These are phyloP conservation scores for Chlamydomonas sp. DNA, from an alignment of 139 green algal species.

Conservation along the genomic window DNA sequence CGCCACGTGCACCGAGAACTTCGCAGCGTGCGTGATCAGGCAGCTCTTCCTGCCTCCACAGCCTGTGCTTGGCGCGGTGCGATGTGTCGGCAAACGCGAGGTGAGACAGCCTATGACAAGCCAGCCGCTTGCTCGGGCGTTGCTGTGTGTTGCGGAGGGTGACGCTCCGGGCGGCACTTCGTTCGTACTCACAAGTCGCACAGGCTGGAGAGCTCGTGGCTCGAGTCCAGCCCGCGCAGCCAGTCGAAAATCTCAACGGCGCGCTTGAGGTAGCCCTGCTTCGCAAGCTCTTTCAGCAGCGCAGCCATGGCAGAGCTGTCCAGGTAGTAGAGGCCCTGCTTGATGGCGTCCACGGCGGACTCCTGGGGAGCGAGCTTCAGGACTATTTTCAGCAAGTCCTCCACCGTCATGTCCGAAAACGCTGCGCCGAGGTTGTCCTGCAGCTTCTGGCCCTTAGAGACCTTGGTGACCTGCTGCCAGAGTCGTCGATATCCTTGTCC, in stretches of 20 bases:
- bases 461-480: slow-evolving; percentile 75
- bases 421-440: slow-evolving; percentile 33
- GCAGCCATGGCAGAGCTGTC: slow-evolving; percentile 80
- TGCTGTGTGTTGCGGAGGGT: too few relatives aligned
- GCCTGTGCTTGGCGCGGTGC: too few relatives aligned
- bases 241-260: slow-evolving; percentile 88
- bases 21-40: too few relatives aligned
- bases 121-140: too few relatives aligned
- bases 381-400: slow-evolving; percentile 59
- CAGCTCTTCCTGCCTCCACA: too few relatives aligned
- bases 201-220: slow-evolving; percentile 70
- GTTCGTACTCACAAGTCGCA: slow-evolving; percentile 69
- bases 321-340: slow-evolving; percentile 77
- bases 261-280: slow-evolving; percentile 62
- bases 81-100: too few relatives aligned
- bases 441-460: slow-evolving; percentile 57
- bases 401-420: slow-evolving; percentile 62
- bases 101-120: too few relatives aligned
- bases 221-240: slow-evolving; percentile 67
- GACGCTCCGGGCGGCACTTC: neutral
- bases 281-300: slow-evolving; percentile 89
- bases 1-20: too few relatives aligned
- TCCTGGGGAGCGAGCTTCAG: slow-evolving; percentile 57
- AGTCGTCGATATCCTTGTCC: slow-evolving; percentile 80
- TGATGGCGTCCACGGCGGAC: slow-evolving; percentile 52